Percentiles rank a stretch among this genome's conserved stretches.
Conservation (phyloP, 2,329 filamentous ascomycete genomes). For the Xylaria sp. region DNA sequence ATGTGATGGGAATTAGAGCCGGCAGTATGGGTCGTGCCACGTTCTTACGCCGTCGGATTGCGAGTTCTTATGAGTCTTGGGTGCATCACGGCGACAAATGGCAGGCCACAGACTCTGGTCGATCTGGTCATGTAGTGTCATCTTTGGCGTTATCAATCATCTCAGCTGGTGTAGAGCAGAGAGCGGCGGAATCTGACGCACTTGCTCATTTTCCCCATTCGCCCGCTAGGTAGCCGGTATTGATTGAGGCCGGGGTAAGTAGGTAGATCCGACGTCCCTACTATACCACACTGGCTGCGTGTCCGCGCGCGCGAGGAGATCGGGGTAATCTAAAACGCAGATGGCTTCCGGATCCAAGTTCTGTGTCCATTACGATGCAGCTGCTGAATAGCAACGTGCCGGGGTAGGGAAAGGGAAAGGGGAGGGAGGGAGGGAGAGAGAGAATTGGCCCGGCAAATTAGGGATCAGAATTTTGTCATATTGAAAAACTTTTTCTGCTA, state of each 20-base stretch:
- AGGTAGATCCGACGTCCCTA: neutral
- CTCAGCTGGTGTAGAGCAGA: constrained; percentile 12
- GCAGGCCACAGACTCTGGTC: constrained; percentile 9
- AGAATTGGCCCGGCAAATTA: constrained; percentile 4
- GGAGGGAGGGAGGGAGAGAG: neutral
- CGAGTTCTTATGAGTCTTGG: constrained; percentile 13
- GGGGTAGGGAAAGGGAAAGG: neutral
- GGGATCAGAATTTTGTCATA: neutral
- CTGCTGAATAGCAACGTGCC: constrained; percentile 3
- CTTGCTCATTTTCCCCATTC: constrained; percentile 27
- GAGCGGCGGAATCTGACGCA: constrained; percentile 20
- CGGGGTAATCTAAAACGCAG: constrained; percentile 20
- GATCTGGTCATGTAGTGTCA: constrained; percentile 20
- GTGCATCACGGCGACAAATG: constrained; percentile 17
- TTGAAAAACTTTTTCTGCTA: neutral
- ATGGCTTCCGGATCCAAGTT: constrained; percentile 20
- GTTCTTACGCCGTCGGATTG: constrained; percentile 19
- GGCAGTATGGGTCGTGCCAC: constrained; percentile 31
- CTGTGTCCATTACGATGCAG: constrained; percentile 10
- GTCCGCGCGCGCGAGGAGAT: constrained; percentile 4
- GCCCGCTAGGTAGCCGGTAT: constrained; percentile 16
- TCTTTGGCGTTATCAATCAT: constrained; percentile 24
- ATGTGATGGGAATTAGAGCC: constrained; percentile 15
- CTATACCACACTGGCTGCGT: neutral
- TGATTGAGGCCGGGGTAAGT: constrained; percentile 16